Conservation (phyloP, 2,329 filamentous ascomycete genomes). For the Xylaria sp. region DNA sequence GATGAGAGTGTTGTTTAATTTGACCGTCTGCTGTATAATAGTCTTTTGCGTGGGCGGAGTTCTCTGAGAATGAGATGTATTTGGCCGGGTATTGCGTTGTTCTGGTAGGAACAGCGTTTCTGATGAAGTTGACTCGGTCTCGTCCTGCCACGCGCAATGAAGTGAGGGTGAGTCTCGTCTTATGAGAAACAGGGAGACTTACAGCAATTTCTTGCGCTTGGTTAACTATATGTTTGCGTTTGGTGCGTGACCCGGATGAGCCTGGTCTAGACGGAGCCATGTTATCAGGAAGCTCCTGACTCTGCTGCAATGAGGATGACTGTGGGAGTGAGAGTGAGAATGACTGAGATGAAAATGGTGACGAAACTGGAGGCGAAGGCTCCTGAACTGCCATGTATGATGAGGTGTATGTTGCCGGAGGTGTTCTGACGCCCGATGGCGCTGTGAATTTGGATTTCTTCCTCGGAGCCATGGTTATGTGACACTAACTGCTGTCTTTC, state of each 20-base stretch:
- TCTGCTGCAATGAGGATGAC: not conserved
- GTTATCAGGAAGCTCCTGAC: no score
- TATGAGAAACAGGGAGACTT: not conserved
- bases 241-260: not conserved
- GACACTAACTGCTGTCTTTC: not conserved
- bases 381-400: slow-evolving; percentile 19
- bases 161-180: not conserved
- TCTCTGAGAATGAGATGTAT: not conserved
- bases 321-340: not conserved
- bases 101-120: not conserved
- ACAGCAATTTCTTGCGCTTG: not conserved
- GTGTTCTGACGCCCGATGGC: not conserved
- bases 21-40: slow-evolving; percentile 6
- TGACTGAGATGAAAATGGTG: slow-evolving; percentile 3
- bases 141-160: not conserved
- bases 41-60: not conserved
- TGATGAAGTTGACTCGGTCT: not conserved
- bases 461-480: not conserved
- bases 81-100: not conserved
- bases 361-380: slow-evolving; percentile 15
- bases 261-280: no score
- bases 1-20: slow-evolving; percentile 4
- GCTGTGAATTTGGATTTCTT: not conserved
- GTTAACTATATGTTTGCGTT: not conserved
- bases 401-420: slow-evolving; percentile 6